Conservation (phyloP, 106 monocot genomes). For the Dioscorea zingiberensis region DNA sequence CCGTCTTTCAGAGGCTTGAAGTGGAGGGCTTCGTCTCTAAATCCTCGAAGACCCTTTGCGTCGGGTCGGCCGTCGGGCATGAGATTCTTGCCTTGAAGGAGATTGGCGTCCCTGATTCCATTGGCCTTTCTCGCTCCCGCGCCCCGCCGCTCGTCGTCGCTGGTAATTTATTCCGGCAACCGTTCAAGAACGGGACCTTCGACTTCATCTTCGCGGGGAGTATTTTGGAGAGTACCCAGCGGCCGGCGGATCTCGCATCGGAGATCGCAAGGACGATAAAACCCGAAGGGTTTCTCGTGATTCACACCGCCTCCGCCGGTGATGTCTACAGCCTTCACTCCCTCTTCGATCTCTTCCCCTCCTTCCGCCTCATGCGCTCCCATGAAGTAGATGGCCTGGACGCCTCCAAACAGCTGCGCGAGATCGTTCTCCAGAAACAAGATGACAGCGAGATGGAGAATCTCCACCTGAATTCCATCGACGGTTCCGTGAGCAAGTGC, state of each 20-base stretch:
- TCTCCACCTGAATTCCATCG: neutral
- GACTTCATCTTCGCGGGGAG: conserved; percentile 56
- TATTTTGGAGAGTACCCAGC: conserved; percentile 26
- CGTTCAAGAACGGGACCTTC: conserved; percentile 39
- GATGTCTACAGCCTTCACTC: conserved; percentile 51
- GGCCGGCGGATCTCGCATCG: conserved; percentile 23
- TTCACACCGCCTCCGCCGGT: conserved; percentile 42
- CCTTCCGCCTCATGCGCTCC: conserved; percentile 16
- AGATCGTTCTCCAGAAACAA: conserved; percentile 17
- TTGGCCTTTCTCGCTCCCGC: conserved; percentile 45
- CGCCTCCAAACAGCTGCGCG: neutral
- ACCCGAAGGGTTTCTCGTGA: conserved; percentile 38
- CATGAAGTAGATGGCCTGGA: conserved; percentile 24
- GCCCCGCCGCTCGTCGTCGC: conserved; percentile 51
- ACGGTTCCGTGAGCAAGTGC: conserved; percentile 33
- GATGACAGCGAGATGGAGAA: conserved; percentile 5
- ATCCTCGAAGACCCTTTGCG: conserved; percentile 37
- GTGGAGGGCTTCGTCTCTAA: conserved; percentile 48
- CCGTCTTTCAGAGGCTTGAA: conserved; percentile 46
- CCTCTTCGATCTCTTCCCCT: conserved; percentile 39
- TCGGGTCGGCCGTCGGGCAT: conserved; percentile 29
- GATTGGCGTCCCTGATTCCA: conserved; percentile 47
- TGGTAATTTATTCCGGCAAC: conserved; percentile 25
- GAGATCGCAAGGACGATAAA: conserved; percentile 40
- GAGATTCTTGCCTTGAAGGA: conserved; percentile 66